Conservation (phyloP, 352 stramenopile genomes). For the Poterioochromonas sp. region DNA sequence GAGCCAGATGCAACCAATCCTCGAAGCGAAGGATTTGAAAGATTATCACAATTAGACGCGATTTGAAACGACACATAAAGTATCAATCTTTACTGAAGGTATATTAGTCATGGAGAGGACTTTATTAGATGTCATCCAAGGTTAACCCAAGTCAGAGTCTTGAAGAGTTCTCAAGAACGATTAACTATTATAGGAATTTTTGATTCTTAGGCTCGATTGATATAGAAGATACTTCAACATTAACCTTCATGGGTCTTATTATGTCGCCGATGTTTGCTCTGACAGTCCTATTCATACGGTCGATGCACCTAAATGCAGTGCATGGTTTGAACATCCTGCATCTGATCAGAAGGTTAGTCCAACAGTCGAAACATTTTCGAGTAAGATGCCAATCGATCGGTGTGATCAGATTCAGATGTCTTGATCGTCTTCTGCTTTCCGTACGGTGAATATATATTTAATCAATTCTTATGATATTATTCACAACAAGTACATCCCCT, state of each 20-base stretch:
- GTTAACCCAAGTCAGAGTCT: constrained; percentile 81
- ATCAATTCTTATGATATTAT: constrained; percentile 86
- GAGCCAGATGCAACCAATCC: constrained; percentile 74
- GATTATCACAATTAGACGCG: constrained; percentile 80
- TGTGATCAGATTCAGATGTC: constrained; percentile 69
- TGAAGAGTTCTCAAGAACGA: constrained; percentile 64
- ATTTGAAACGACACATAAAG: constrained; percentile 83
- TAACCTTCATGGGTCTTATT: constrained; percentile 76
- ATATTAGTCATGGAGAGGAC: constrained; percentile 88
- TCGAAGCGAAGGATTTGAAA: constrained; percentile 81
- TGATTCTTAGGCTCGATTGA: constrained; percentile 45
- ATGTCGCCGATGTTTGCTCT: constrained; percentile 81
- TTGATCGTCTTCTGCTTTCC: constrained; percentile 78
- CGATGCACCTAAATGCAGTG: constrained; percentile 76
- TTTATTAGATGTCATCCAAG: constrained; percentile 80
- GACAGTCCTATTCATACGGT: constrained; percentile 73
- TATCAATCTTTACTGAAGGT: constrained; percentile 87
- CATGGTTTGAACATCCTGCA: constrained; percentile 64
- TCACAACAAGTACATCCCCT: constrained; percentile 71
- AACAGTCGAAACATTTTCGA: constrained; percentile 51
- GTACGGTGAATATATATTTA: constrained; percentile 72
- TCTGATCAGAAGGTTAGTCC: constrained; percentile 29
- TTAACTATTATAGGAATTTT: constrained; percentile 49
- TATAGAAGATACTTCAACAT: constrained; percentile 38
- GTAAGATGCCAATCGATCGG: no score